Percentiles rank a stretch among this genome's conserved stretches.
Conservation (phyloP, 176 grass and related monocot species). For the barley (Hordeum vulgare) region DNA sequence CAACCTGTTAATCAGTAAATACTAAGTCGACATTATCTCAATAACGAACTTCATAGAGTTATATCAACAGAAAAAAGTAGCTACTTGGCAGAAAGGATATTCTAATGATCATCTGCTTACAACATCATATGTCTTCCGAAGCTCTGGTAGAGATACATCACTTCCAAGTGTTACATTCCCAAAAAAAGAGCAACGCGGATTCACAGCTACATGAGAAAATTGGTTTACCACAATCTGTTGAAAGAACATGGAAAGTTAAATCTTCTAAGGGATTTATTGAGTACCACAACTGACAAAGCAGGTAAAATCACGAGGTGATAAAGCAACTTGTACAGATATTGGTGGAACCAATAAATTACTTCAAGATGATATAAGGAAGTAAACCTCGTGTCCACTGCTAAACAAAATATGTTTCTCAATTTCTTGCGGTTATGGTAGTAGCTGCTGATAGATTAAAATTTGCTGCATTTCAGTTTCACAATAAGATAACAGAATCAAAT, state of each 20-base stretch:
- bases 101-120: slow-evolving; percentile 26
- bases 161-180: slow-evolving; percentile 80
- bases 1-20: slow-evolving; percentile 50
- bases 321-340: background rate
- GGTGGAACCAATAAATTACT: background rate
- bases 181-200: slow-evolving; percentile 65
- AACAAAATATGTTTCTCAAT: background rate
- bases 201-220: slow-evolving; percentile 83
- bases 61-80: background rate
- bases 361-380: slow-evolving; percentile 2
- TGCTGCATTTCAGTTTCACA: background rate
- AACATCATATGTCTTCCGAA: slow-evolving; percentile 62
- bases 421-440: background rate
- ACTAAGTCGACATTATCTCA: background rate
- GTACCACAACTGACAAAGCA: background rate
- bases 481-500: background rate
- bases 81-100: background rate
- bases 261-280: background rate
- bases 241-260: slow-evolving; percentile 34
- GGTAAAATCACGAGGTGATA: background rate
- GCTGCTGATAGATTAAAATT: background rate
- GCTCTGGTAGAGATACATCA: slow-evolving; percentile 59
- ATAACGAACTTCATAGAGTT: background rate
- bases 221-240: slow-evolving; percentile 97
- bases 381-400: background rate